phyloP scores from a whole-genome alignment of 2,329 filamentous ascomycete genomes.

The Ophiostoma fasciatum region DNA sequence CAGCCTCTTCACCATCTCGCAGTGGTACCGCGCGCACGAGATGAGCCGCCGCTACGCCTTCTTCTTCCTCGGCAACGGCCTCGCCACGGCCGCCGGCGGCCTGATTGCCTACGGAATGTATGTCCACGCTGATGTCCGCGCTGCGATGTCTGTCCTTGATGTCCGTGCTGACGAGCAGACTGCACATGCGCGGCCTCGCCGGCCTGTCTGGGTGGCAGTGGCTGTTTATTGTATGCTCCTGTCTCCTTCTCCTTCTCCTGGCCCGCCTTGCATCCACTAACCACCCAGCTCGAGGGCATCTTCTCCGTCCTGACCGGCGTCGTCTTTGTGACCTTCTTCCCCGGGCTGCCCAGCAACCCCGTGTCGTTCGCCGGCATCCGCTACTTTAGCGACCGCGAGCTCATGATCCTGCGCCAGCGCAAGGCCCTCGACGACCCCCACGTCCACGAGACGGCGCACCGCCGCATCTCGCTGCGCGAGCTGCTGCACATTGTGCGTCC shows the following conservation, averaged over 20 bases:
- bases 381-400: slow-evolving; percentile 24
- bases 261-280: neutral
- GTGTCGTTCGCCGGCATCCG: slow-evolving; percentile 23
- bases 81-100: slow-evolving; percentile 28
- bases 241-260: too few relatives aligned
- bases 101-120: slow-evolving; percentile 28
- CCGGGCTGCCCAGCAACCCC: slow-evolving; percentile 29
- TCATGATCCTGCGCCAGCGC: slow-evolving; percentile 27
- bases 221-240: slow-evolving; percentile 25
- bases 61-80: slow-evolving; percentile 41
- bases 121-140: neutral
- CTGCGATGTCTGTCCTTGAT: neutral
- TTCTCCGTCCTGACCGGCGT: slow-evolving; percentile 33
- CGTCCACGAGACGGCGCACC: slow-evolving; percentile 10
- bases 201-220: slow-evolving; percentile 40
- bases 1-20: slow-evolving; percentile 33
- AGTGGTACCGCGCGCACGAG: slow-evolving; percentile 39
- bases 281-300: slow-evolving; percentile 27
- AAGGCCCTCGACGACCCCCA: slow-evolving; percentile 27
- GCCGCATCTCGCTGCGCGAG: neutral
- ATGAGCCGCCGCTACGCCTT: slow-evolving; percentile 36
- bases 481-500: too few relatives aligned
- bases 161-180: slow-evolving; percentile 5
- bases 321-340: slow-evolving; percentile 27
- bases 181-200: slow-evolving; percentile 32